These are phyloP conservation scores for Sugiyamaella qingdaonensis DNA, from an alignment of 805 yeast species.

Conservation along the genomic window DNA sequence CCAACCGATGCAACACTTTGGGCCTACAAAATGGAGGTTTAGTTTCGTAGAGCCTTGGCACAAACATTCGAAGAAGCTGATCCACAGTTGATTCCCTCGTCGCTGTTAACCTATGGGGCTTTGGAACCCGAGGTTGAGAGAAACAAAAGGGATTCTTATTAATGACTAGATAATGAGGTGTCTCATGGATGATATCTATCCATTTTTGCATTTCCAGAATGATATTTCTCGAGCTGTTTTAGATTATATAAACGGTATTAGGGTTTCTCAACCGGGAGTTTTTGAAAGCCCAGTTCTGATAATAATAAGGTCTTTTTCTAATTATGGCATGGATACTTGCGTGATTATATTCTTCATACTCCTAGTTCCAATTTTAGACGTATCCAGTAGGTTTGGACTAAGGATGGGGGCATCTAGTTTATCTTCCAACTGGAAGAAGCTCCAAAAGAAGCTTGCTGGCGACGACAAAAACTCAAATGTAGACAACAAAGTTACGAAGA, in stretches of 20 bases:
- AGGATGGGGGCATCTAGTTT: neutral
- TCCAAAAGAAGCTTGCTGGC: neutral
- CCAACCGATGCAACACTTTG: constrained; percentile 20
- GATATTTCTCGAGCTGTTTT: too few relatives aligned
- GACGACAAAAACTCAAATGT: neutral
- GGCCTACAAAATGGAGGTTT: constrained; percentile 18
- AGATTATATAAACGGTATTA: too few relatives aligned
- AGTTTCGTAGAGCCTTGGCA: constrained; percentile 12
- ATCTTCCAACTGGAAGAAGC: neutral
- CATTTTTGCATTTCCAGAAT: neutral
- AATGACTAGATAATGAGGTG: constrained; percentile 17
- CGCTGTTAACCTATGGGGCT: neutral
- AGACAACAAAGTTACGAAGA: neutral
- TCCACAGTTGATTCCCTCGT: constrained; percentile 7
- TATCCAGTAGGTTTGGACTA: neutral
- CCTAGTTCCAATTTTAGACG: neutral
- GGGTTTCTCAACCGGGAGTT: too few relatives aligned
- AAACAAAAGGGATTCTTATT: constrained; percentile 20
- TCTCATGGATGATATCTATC: constrained; percentile 5
- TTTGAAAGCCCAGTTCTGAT: too few relatives aligned
- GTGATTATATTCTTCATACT: neutral
- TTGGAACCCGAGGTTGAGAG: constrained; percentile 15
- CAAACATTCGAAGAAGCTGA: constrained; percentile 6
- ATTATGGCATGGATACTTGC: neutral
- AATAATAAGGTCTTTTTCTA: too few relatives aligned